These are phyloP conservation scores for Macrophomina phaseolina DNA, from an alignment of 2,329 filamentous ascomycete genomes.

Conservation along the genomic window DNA sequence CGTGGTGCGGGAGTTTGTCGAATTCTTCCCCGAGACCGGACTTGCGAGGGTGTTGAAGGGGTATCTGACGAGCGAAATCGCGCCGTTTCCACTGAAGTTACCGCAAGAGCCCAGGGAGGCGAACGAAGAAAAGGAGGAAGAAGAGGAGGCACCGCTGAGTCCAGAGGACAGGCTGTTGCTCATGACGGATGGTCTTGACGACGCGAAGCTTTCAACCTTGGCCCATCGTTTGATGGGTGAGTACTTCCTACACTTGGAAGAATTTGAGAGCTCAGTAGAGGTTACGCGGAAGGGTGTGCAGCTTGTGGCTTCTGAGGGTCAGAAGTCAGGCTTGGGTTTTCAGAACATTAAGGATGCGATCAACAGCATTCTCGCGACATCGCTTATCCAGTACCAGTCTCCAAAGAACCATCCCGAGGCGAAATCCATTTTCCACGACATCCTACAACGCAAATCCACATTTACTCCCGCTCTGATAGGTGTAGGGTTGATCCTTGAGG, in stretches of 20 bases:
- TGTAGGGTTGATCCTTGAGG: conserved; percentile 88
- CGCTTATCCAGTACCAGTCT: conserved; percentile 86
- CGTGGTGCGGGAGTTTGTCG: conserved; percentile 79
- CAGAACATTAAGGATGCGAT: conserved; percentile 67
- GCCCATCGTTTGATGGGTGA: conserved; percentile 83
- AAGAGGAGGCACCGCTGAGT: conserved; percentile 63
- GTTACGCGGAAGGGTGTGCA: conserved; percentile 76
- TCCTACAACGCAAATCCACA: conserved; percentile 75
- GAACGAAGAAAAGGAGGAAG: conserved; percentile 42
- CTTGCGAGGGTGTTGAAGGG: conserved; percentile 81
- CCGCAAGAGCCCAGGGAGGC: conserved; percentile 34
- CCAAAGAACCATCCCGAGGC: conserved; percentile 90
- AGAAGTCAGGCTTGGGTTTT: conserved; percentile 72
- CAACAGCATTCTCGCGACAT: conserved; percentile 80
- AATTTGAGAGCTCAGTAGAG: conserved; percentile 81
- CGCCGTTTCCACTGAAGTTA: conserved; percentile 71
- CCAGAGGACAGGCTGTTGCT: conserved; percentile 81
- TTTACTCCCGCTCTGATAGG: conserved; percentile 86
- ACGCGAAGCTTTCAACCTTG: conserved; percentile 69
- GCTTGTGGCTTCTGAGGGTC: conserved; percentile 64
- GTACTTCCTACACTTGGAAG: conserved; percentile 83
- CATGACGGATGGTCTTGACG: conserved; percentile 67
- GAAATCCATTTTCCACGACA: conserved; percentile 80
- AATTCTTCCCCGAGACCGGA: conserved; percentile 83
- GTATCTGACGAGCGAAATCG: conserved; percentile 82